These are phyloP conservation scores for Aspergillus costaricaensis DNA, from an alignment of 2,329 filamentous ascomycete genomes.

Conservation along the genomic window DNA sequence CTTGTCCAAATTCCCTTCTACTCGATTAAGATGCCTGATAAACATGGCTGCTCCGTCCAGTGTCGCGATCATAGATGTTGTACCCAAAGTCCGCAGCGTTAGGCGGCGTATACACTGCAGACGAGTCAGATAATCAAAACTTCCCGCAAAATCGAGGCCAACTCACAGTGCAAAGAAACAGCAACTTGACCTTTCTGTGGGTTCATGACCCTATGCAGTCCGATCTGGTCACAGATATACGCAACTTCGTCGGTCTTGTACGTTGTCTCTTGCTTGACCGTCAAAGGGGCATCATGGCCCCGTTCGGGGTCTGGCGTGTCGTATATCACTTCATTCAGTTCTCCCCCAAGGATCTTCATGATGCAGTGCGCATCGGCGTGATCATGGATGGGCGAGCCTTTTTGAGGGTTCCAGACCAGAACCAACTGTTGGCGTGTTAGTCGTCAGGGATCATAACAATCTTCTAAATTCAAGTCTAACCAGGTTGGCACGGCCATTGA, in stretches of 20 bases:
- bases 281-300: constrained; percentile 20
- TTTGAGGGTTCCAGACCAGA: constrained; percentile 39
- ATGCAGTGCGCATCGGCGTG: constrained; percentile 41
- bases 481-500: constrained; percentile 37
- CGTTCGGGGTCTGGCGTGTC: constrained; percentile 16
- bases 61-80: constrained; percentile 33
- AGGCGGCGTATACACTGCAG: constrained; percentile 34
- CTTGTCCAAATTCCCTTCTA: background rate
- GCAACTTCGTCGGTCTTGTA: constrained; percentile 33
- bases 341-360: constrained; percentile 38
- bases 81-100: constrained; percentile 39
- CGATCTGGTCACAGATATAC: constrained; percentile 37
- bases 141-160: background rate
- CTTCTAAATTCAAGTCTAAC: constrained; percentile 13
- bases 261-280: constrained; percentile 27
- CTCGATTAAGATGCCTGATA: constrained; percentile 21
- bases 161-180: constrained; percentile 37
- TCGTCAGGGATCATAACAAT: background rate
- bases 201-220: constrained; percentile 35
- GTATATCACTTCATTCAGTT: constrained; percentile 34
- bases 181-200: constrained; percentile 29
- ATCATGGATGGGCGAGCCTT: constrained; percentile 39
- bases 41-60: constrained; percentile 31
- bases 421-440: constrained; percentile 25
- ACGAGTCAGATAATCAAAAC: background rate